Evolutionary conservation across 2,329 filamentous ascomycete species (phyloP).

Genomic region (Sclerotinia trifoliorum): DNA sequence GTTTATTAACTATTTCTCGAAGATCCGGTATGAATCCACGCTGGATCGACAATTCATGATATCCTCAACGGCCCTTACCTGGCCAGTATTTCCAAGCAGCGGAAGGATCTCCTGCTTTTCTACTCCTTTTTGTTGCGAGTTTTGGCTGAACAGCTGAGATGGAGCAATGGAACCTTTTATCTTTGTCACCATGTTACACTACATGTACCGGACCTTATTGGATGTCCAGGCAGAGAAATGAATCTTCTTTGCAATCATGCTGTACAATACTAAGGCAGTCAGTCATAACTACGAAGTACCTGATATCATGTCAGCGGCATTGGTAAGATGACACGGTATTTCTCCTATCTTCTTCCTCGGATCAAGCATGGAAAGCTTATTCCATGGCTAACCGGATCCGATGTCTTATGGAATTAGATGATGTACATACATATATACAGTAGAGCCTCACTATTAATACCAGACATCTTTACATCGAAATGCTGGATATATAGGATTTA

Average conservation of each 20-base stretch:
- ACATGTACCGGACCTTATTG: not conserved
- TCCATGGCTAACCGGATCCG: not conserved
- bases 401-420: not conserved
- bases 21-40: not conserved
- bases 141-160: constrained; percentile 1
- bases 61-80: not conserved
- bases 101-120: not conserved
- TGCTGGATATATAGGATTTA: too few species aligned
- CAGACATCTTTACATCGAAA: too few species aligned
- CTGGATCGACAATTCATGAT: not conserved
- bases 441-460: too few species aligned
- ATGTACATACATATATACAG: not conserved
- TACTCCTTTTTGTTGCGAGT: not conserved
- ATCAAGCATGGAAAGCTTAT: not conserved
- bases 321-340: not conserved
- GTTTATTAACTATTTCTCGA: not conserved
- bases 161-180: not conserved
- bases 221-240: not conserved
- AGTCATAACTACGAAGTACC: not conserved
- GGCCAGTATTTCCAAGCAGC: not conserved
- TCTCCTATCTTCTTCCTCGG: not conserved
- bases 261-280: not conserved
- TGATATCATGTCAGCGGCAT: not conserved
- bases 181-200: not conserved
- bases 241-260: not conserved